Evolutionary conservation across 2,329 filamentous ascomycete species (phyloP), one percentile per base, ranked within the genome.

Genomic region (Penicillium palitans): DNA sequence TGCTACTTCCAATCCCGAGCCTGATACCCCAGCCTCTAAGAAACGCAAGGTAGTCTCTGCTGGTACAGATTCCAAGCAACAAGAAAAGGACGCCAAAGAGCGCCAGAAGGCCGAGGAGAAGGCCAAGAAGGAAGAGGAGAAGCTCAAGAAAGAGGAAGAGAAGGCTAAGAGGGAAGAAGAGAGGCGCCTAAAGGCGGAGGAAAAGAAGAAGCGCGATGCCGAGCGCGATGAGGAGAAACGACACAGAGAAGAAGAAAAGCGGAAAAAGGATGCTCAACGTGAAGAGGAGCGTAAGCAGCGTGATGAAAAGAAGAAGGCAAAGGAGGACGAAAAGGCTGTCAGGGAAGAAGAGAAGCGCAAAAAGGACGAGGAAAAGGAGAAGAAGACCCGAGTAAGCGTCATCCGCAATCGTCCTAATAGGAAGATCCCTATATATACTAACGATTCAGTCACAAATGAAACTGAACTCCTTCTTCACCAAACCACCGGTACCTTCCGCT

Each of bases 391-490:
- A 61, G 80, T 81, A 68, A 62, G 61, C 56, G 17, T 53, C 61
- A 27, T 63, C 61, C 25, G 44, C 24, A 33, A 15, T 29, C 6
- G 41, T 25, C 12, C 24, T 21, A 42, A 31, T 31, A 13, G 15
- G 12, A 19, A 15, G 12, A 37, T 21, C 3, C 6, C 15, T 6
- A 25, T 31, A 25, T 31, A 35, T 67, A 69, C 7, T 67, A 59
- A 58, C 66, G 58, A 21, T 37, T 40, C 60, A 82, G 80, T 75
- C 79, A 21, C 81, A 83, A 79, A 74, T 78, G 61, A 78, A 75
- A 53, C 67, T 83, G n/a, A 81, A 80, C 63, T 73, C 76, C 2
- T 83, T 83, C 68, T 83, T 83, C 57, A 65, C 65, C 6, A 80
- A 76, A 61, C 79, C 79, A 5, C 58, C 68, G 15, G 62, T 73